Evolutionary conservation across 148 eudicot species (phyloP).

Genomic region (Vaccinium macrocarpon): DNA sequence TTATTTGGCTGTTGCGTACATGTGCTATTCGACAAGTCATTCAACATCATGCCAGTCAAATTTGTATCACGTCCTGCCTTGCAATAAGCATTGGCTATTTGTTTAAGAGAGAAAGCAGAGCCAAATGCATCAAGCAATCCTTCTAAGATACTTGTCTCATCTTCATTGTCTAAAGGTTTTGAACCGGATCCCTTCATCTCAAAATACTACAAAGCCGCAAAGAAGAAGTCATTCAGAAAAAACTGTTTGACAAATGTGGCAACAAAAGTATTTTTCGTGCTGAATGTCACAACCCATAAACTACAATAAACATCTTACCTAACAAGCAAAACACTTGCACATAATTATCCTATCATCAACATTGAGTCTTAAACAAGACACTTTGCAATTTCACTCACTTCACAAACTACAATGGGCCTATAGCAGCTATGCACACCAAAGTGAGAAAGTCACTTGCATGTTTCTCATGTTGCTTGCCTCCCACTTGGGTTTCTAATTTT

Average conservation of each 20-base stretch:
- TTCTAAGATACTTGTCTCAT: slow-evolving; percentile 36
- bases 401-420: not conserved
- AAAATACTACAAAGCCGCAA: slow-evolving; percentile 1
- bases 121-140: slow-evolving; percentile 40
- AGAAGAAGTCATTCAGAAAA: not conserved
- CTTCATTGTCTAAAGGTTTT: slow-evolving; percentile 9
- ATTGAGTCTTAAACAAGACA: not conserved
- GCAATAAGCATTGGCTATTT: slow-evolving; percentile 40
- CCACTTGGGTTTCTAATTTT: not conserved
- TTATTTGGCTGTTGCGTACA: not conserved
- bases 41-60: slow-evolving; percentile 27
- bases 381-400: not conserved
- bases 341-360: not conserved
- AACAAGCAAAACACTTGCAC: not conserved
- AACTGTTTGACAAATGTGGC: not conserved
- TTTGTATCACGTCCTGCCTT: slow-evolving; percentile 33
- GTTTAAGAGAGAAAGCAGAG: slow-evolving; percentile 33
- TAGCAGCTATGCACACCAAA: not conserved
- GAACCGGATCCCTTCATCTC: slow-evolving; percentile 32
- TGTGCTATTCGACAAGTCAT: slow-evolving; percentile 15
- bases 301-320: not conserved
- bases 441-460: not conserved
- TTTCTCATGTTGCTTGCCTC: not conserved
- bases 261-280: not conserved
- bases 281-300: not conserved